Evolutionary conservation across 2,329 filamentous ascomycete genomes (phyloP), one percentile per base, ranked within the genome.

Genomic region (Phialemoniopsis sp.): DNA sequence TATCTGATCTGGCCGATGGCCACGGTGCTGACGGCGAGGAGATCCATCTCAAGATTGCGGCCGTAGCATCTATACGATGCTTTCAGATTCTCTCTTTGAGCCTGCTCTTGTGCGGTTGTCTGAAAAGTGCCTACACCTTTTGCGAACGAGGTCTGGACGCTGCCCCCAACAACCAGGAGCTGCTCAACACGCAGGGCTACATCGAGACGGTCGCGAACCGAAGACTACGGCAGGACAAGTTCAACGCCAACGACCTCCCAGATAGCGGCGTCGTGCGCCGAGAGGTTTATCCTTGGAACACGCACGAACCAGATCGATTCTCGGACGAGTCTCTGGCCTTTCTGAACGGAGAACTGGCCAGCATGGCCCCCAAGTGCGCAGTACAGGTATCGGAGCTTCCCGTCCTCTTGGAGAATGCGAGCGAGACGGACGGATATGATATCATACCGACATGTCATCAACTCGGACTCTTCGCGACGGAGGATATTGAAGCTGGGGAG

Each of bases 401-500:
- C 1, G 68, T 87, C 1, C 65, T 97, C 17, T 67, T 82, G 10
- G 70, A 75, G 35, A 14, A 15, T 10, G 32, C 30, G 28, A 75
- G 74, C 41, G 63, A 64, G 19, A 72, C 67, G 2, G 56, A 73
- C 43, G 55, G 54, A 18, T 70, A 68, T 47, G 66, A 71, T n/a
- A 66, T 66, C 31, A 73, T 72, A 13, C 66, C 71, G 8, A 83
- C 77, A 5, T 82, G 81, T 49, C 76, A 78, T 44, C 93, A 98
- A 60, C 76, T 98, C 1, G 93, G 93, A 5, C 75, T 98, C 4
- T 97, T 97, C 58, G 91, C 90, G 8, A 87, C 81, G 51, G 77
- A 87, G 46, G 83, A 95, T 48, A 87, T 97, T 29, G 65, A 70
- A 1, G 79, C 89, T 0, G 87, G 86, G 9, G 86, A 94, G 57